Evolutionary conservation across 176 grass and related monocot genomes (phyloP), one percentile per base, ranked within the genome.

Genomic region (Avena eriantha): DNA sequence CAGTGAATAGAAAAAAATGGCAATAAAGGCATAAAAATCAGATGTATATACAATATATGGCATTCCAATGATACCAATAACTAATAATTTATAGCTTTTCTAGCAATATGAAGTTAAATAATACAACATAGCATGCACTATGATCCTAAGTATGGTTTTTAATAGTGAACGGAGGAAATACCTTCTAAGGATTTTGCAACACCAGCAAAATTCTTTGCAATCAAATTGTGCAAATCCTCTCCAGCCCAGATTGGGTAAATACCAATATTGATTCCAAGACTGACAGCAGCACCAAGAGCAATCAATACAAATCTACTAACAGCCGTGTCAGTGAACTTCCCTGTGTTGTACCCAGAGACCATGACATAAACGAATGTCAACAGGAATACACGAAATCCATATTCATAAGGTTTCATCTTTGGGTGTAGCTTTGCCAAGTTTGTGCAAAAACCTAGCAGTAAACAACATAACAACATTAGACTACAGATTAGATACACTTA

Each of bases 111-210:
- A 68, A 76, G 58, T 67, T 15, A 22, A 85, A 87, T 58, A 57
- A 33, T 18, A 46, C 17, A 85, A 23, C 63, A 88, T 50, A 49
- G 12, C 7, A 53, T 51, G 61, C 59, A 47, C 4, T 82, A 35
- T 31, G 19, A 63, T 80, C 63, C 41, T 80, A 49, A 65, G 41
- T 35, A 70, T 76, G 23, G 7, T 51, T 19, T 41, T 47, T 65
- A 49, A 33, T 7, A 7, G 39, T 41, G 39, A 41, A 41, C 39
- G 14, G 39, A 29, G 8, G 2, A 36, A 61, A 80, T 87, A 98
- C 97, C 97, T 99, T 99, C 92, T 86, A 97, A 90, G 83, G 97
- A 99, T 83, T 97, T 96, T 15, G 97, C 94, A 84, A 97, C 89
- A 79, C 94, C 92, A 56, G 26, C 60, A 81, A 99, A 94, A 82